phyloP scores from a whole-genome alignment of 1,284 basidiomycete species.

The Ustilago trichophora region DNA sequence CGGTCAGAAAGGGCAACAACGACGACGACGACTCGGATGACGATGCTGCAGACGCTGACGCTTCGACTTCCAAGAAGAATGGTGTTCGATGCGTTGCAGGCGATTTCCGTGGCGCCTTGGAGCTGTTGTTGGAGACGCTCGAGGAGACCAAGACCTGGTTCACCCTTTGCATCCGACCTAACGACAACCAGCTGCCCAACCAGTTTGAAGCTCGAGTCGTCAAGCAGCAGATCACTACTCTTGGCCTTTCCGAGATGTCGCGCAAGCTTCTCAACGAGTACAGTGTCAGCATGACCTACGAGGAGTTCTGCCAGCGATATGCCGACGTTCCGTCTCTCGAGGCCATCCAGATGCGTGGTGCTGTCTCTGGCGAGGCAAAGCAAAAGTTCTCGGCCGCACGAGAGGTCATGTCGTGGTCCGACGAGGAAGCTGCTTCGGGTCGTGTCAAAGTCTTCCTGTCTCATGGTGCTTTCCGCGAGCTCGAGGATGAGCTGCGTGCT shows the following conservation, averaged over 20 bases:
- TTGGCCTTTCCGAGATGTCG: slow-evolving; percentile 79
- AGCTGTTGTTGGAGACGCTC: slow-evolving; percentile 85
- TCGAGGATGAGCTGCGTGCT: slow-evolving; percentile 86
- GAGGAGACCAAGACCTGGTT: slow-evolving; percentile 92
- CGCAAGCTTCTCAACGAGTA: slow-evolving; percentile 59
- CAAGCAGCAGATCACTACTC: slow-evolving; percentile 86
- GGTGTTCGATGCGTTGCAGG: slow-evolving; percentile 76
- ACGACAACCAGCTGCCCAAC: slow-evolving; percentile 91
- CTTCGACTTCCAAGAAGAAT: slow-evolving; percentile 30
- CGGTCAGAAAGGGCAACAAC: slow-evolving; percentile 71
- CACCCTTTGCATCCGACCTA: slow-evolving; percentile 90
- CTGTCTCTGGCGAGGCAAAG: slow-evolving; percentile 69
- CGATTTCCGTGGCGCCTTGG: slow-evolving; percentile 83
- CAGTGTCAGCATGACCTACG: slow-evolving; percentile 80
- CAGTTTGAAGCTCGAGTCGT: slow-evolving; percentile 90
- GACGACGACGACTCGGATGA: slow-evolving; percentile 71
- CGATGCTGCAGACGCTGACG: slow-evolving; percentile 45
- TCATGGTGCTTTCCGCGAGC: slow-evolving; percentile 83
- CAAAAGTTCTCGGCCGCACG: slow-evolving; percentile 69
- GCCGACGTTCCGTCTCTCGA: slow-evolving; percentile 52
- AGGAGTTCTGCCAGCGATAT: slow-evolving; percentile 82
- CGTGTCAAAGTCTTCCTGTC: slow-evolving; percentile 85
- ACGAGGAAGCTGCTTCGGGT: slow-evolving; percentile 81
- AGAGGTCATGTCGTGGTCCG: slow-evolving; percentile 75
- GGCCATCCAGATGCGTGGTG: slow-evolving; percentile 68